Percentiles rank a stretch among this genome's conserved stretches.
These are phyloP conservation scores for Daldinia sp. DNA, from an alignment of 2,329 filamentous ascomycete species.

Conservation along the genomic window DNA sequence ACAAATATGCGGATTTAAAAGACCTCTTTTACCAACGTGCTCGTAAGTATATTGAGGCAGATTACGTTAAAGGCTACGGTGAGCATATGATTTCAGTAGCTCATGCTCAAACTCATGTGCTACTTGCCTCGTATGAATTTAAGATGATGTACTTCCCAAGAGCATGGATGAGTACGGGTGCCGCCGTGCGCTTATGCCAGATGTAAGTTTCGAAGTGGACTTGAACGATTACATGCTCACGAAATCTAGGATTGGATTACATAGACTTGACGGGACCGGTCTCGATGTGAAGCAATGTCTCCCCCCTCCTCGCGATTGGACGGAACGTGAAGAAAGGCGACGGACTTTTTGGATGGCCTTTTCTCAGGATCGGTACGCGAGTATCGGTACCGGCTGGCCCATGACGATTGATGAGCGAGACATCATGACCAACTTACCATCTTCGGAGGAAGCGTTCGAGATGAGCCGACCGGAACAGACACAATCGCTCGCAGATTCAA, in stretches of 20 bases:
- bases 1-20: slow-evolving; percentile 81
- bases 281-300: slow-evolving; percentile 94
- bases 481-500: slow-evolving; percentile 72
- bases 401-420: slow-evolving; percentile 93
- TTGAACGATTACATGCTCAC: slow-evolving; percentile 56
- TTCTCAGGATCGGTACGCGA: slow-evolving; percentile 88
- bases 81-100: slow-evolving; percentile 86
- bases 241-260: slow-evolving; percentile 81
- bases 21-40: slow-evolving; percentile 90
- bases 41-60: slow-evolving; percentile 87
- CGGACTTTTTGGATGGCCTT: slow-evolving; percentile 97
- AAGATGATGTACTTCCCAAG: slow-evolving; percentile 97
- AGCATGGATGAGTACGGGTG: slow-evolving; percentile 91
- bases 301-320: slow-evolving; percentile 88
- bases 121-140: slow-evolving; percentile 88
- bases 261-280: slow-evolving; percentile 82
- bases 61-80: slow-evolving; percentile 92
- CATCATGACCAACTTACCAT: slow-evolving; percentile 84
- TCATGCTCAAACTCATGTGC: slow-evolving; percentile 84
- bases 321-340: slow-evolving; percentile 87
- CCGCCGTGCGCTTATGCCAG: slow-evolving; percentile 79
- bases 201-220: slow-evolving; percentile 66
- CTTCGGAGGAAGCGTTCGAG: slow-evolving; percentile 84
- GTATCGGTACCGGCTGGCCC: slow-evolving; percentile 96
- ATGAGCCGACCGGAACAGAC: slow-evolving; percentile 79